Conservation (phyloP, 805 yeast genomes). For the Wickerhamiella cacticola region DNA sequence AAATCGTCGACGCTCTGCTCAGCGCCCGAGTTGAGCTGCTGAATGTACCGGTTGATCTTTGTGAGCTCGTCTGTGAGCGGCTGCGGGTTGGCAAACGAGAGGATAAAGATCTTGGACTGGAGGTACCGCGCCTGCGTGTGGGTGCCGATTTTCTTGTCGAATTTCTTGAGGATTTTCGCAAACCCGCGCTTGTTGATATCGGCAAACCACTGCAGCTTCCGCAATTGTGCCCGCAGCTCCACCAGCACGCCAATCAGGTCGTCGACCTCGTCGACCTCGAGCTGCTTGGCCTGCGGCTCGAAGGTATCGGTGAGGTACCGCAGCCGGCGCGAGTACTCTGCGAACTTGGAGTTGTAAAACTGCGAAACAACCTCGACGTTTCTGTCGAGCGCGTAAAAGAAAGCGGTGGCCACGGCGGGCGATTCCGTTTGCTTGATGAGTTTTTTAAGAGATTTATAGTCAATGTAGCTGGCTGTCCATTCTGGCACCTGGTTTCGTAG, state of each 20-base stretch:
- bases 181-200: slow-evolving; percentile 87
- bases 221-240: slow-evolving; percentile 60
- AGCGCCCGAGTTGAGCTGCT: slow-evolving; percentile 24
- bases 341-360: slow-evolving; percentile 59
- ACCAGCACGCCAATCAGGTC: slow-evolving; percentile 56
- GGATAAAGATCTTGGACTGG: slow-evolving; percentile 54
- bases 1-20: slow-evolving; percentile 14
- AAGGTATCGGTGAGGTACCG: slow-evolving; percentile 30
- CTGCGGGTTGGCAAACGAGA: slow-evolving; percentile 64
- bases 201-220: slow-evolving; percentile 88
- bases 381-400: slow-evolving; percentile 67
- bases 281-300: slow-evolving; percentile 22
- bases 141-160: slow-evolving; percentile 72
- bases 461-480: slow-evolving; percentile 73
- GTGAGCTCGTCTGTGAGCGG: slow-evolving; percentile 45
- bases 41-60: slow-evolving; percentile 22
- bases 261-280: slow-evolving; percentile 45
- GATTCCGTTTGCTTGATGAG: slow-evolving; percentile 49
- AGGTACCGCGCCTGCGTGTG: slow-evolving; percentile 45
- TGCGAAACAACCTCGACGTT: slow-evolving; percentile 72
- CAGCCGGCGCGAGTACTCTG: slow-evolving; percentile 64
- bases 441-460: slow-evolving; percentile 74
- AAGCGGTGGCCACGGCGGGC: slow-evolving; percentile 27
- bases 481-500: slow-evolving; percentile 84
- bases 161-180: slow-evolving; percentile 72